Base-by-base conservation (phyloP, 2,329 filamentous ascomycete genomes). In the Phialophora tarda region DNA sequence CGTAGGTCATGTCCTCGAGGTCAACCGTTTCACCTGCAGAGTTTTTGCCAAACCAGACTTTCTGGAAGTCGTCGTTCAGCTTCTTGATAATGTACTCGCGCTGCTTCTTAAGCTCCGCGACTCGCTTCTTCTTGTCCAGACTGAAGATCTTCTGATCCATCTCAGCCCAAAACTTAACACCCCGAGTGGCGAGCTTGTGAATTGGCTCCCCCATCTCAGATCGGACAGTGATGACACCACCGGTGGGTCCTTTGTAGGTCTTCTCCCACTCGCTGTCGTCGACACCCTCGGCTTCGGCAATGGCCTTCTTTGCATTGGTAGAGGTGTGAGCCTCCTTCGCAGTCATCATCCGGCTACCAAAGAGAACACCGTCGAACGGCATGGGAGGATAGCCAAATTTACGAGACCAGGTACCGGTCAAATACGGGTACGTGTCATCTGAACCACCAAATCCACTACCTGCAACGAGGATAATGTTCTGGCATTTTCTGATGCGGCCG, bases 121-220 rank as follows among this genome's bases (percentile, higher is more conserved):
- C 84, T 50, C 93, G 89, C 84, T 97, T 97, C 76, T 94, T 92
- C 83, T 96, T 97, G 80, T 97, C 93, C 57, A 99, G 83, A 76
- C 88, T 91, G 84, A 99, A 99, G 75, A 99, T 98, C 82, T 96
- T 97, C 79, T 96, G 88, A 76, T 99, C 95, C 93, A 99, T 97
- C 82, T 99, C 96, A 58, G 93, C 90, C 95, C 95, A 99, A 84
- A 99, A 97, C 62, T 88, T 84, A 56, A 99, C 93, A 86, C 95
- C 95, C 66, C 96, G 91, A 57, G 95, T 99, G 17, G 95, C 96
- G 66, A 99, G 87, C 83, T 99, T 99, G 84, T 99, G 95, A 69
- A 99, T 99, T 5, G 95, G 96, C 84, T 99, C 95, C 54, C 95
- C 96, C 96, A 99, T 99, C 81, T 99, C 95, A 1, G 95, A 99